Base-by-base conservation (phyloP, 2,329 filamentous ascomycete species). In the Neocucurbitaria cava region DNA sequence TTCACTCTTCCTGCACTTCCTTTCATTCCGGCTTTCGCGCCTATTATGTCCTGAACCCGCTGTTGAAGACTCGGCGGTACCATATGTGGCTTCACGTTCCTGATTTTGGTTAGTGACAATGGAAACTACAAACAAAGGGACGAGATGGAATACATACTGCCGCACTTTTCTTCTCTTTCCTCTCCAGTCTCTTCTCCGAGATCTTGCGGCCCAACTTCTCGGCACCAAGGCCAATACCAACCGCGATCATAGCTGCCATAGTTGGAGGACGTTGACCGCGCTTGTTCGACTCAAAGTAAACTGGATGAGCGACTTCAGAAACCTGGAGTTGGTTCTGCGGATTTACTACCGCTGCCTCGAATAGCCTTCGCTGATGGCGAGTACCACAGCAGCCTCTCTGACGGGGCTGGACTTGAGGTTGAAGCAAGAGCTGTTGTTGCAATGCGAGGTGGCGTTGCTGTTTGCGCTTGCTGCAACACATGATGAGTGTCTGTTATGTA, bases 91-190 rank as follows among this genome's bases (percentile, higher is more conserved):
- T 35, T 62, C 61, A 26, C 51, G 59, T 36, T 60, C 38, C 65
- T 68, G 23, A 35, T n/a, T 9, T 40, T 5, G 20, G 21, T 40
- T 8, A 40, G 38, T 40, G 18, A 18, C 17, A 39, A 21, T n/a
- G 39, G 20, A 13, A n/a, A 18, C 5, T 23, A n/a, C 21, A 8
- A n/a, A 33, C 6, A 11, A 21, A 9, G n/a, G 13, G 9, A 42
- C 17, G 5, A 13, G 17, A 40, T 15, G 20, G 3, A 11, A 5
- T 20, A 38, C 42, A 21, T 61, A 64, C 65, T 39, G 62, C 42
- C 31, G 59, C 56, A 23, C 60, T 56, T 40, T 68, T 68, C 46
- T 64, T 65, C 24, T 66, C 65, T 26, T 68, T 68, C 9, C 57
- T 43, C 30, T 64, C 65, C 10, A 65, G 54, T 46, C 60, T 56